Base-by-base conservation (phyloP, 805 yeast genomes). In the Diddensiella santjacobensis region DNA sequence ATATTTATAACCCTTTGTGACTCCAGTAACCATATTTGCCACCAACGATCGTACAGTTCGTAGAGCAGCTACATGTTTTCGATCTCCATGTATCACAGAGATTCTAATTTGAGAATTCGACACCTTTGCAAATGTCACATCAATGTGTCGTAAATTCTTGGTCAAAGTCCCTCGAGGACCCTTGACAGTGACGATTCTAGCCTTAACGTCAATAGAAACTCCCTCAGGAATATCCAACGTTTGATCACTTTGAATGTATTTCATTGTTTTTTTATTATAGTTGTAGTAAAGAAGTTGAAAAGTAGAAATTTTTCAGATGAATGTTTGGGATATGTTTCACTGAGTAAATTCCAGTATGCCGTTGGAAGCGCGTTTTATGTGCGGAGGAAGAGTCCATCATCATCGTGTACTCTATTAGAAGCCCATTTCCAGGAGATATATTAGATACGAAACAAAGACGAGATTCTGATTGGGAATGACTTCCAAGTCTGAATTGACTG, bases 31-130 rank as follows among this genome's bases (percentile, higher is more conserved):
- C 83, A 93, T 76, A 87, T 93, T 93, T 71, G 87, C 71, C 67
- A 93, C 80, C 72, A 93, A 79, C 60, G 98, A 87, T 79, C 88
- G 90, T 74, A 93, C 98, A 57, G 99, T 91, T 83, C 98, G 90
- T 73, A 93, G 81, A 70, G 96, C 86, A 73, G 99, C 99, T 73
- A 93, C 98, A 79, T 93, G 99, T 85, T 91, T 91, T 83, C 98
- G 87, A 86, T 88, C 96, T 79, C 98, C 99, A 73, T 91, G 88
- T 84, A 86, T 95, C 63, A 93, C 96, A 64, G 89, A 79, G 71
- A 93, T 81, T 78, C 84, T 86, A 77, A 93, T 78, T 66, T 78
- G 81, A 60, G 69, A 77, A 77, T 80, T 76, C 70, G 74, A 71
- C 59, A 86, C 69, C 80, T 90, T 88, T 56, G 54, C 44, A 84